Evolutionary conservation across 352 stramenopile species (phyloP).

Genomic region (Globisporangium uncinulatum): DNA sequence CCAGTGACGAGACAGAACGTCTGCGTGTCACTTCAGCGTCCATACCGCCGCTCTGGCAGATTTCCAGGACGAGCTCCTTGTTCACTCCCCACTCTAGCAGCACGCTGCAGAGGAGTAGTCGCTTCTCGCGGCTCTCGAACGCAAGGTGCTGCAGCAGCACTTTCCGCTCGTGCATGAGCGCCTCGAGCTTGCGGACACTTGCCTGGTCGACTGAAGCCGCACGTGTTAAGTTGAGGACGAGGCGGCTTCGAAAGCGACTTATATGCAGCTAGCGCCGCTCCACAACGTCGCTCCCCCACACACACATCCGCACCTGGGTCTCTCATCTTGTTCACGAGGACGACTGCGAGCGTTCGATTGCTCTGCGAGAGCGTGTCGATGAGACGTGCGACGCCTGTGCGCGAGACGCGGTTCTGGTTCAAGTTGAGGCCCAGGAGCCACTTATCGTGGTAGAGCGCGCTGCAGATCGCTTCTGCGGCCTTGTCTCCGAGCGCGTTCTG

Average conservation of each 20-base stretch:
- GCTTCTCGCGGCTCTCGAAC: slow-evolving; percentile 32
- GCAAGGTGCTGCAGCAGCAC: slow-evolving; percentile 28
- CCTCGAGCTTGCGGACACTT: slow-evolving; percentile 17
- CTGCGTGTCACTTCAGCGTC: slow-evolving; percentile 4
- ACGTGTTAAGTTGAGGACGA: too few relatives aligned
- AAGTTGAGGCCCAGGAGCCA: slow-evolving; percentile 56
- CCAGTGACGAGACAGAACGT: neutral
- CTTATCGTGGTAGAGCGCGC: slow-evolving; percentile 61
- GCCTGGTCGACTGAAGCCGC: slow-evolving; percentile 4
- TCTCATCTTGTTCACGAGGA: slow-evolving; percentile 27
- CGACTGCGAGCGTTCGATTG: slow-evolving; percentile 44
- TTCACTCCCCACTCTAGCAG: slow-evolving; percentile 50
- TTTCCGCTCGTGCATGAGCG: slow-evolving; percentile 17
- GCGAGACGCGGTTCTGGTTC: slow-evolving; percentile 32
- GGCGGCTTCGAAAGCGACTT: too few relatives aligned
- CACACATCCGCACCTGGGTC: slow-evolving; percentile 15
- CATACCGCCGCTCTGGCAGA: slow-evolving; percentile 28
- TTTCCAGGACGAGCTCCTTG: slow-evolving; percentile 42
- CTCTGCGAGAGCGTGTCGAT: slow-evolving; percentile 30
- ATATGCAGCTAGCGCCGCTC: too few relatives aligned
- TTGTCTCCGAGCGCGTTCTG: slow-evolving; percentile 40
- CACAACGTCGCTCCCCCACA: too few relatives aligned
- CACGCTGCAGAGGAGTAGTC: slow-evolving; percentile 36
- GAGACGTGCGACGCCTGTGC: slow-evolving; percentile 20
- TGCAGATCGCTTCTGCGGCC: slow-evolving; percentile 27